Base-by-base conservation (phyloP, 2,329 filamentous ascomycete species). In the Zalaria sp. region DNA sequence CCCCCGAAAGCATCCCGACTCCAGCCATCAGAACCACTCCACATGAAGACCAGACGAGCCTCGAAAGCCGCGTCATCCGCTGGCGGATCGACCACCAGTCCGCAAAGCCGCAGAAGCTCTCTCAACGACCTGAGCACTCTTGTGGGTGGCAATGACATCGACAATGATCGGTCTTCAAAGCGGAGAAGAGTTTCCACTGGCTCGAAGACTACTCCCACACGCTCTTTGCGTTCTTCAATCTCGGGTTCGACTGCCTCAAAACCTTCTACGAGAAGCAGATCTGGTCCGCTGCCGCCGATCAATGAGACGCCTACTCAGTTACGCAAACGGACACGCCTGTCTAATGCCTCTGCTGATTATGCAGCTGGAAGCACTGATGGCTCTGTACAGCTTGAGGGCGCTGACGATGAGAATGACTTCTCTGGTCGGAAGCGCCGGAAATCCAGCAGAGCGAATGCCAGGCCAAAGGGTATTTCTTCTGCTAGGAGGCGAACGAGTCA, bases 21-120 rank as follows among this genome's bases (percentile, higher is more conserved):
- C 47, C 61, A 63, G 54, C 65, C 65, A 48, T 64, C 65, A 45
- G 59, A 62, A 55, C 63, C 65, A 41, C 57, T 67, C 52, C 65
- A 67, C 54, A 70, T 70, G 66, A 68, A 62, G 43, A 69, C 65
- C 39, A 60, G 66, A 34, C 48, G 51, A 37, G 49, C 48, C 10
- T 44, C 43, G 25, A 44, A 44, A 34, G 39, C 43, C 25, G 26
- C n/a, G 27, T 44, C 42, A 6, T 44, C 43, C 6, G 40, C 37
- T 27, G 42, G 42, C 7, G 42, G 42, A 3, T 43, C 42, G 18
- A 44, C 29, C 29, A 32, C 2, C 29, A 32, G 29, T 32, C 29
- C 29, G 7, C 29, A 7, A 7, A 7, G 39, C 27, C 39, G 43
- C 8, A 39, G 43, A n/a, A 39, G 39, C 31, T 44, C 43, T 9